Evolutionary conservation across 1,284 basidiomycete genomes (phyloP).

Genomic region (Cryptococcus amylolentus): DNA sequence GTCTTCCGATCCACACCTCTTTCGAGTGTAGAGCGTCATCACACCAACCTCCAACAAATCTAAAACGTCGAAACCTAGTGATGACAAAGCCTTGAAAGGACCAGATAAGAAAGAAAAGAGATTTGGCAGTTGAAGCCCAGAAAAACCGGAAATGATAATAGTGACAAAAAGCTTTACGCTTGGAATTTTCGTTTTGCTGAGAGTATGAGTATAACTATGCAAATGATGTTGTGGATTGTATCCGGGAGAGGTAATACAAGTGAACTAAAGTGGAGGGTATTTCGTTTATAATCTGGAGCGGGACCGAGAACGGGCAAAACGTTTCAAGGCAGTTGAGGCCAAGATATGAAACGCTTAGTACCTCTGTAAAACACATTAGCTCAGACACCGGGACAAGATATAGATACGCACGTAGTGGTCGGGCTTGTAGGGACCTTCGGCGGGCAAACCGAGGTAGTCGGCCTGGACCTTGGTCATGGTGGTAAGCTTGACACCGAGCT

Average conservation of each 20-base stretch:
- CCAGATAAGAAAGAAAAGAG: background rate
- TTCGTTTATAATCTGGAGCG: background rate
- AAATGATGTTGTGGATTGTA: slow-evolving; percentile 12
- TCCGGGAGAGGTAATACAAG: background rate
- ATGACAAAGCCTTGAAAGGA: slow-evolving; percentile 1
- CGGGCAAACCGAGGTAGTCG: slow-evolving; percentile 86
- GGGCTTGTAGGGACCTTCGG: slow-evolving; percentile 90
- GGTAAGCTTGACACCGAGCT: slow-evolving; percentile 93
- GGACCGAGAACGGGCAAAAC: slow-evolving; percentile 7
- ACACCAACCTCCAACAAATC: slow-evolving; percentile 1
- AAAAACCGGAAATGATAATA: slow-evolving; percentile 7
- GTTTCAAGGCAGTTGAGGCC: slow-evolving; percentile 33
- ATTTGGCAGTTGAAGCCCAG: slow-evolving; percentile 30
- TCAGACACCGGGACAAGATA: background rate
- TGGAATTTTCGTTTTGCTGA: background rate
- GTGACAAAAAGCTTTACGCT: slow-evolving; percentile 6
- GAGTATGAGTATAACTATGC: slow-evolving; percentile 13
- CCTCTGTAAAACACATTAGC: slow-evolving; percentile 16
- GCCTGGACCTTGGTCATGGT: slow-evolving; percentile 73
- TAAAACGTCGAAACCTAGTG: background rate
- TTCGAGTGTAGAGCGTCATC: too few species aligned
- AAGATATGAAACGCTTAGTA: slow-evolving; percentile 27
- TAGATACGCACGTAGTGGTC: slow-evolving; percentile 58
- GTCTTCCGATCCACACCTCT: slow-evolving; percentile 2
- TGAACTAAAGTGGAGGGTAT: background rate